Base-by-base conservation (phyloP, 2,329 filamentous ascomycete genomes). In the Blastomyces gilchristii region DNA sequence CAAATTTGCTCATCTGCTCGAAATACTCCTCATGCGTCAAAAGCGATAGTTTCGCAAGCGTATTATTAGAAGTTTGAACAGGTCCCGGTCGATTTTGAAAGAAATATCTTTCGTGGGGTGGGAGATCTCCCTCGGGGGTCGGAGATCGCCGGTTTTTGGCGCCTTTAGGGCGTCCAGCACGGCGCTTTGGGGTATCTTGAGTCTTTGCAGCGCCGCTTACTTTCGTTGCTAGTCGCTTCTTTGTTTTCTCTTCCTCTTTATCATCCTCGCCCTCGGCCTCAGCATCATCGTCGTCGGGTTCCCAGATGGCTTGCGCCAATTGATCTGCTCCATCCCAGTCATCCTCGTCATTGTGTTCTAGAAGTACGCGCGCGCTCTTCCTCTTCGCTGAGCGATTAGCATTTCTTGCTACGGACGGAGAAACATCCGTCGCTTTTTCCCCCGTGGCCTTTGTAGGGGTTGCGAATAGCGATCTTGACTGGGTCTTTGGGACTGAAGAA, bases 1-100 rank as follows among this genome's bases (percentile, higher is more conserved):
- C 72, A 67, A 86, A 85, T 45, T 82, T 79, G 37, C 84, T 82
- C 39, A 90, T 79, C 39, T 88, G 77, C 54, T 84, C 81, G 69
- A 96, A 96, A 75, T 94, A 99, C 72, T 97, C 91, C 63, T 97
- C 92, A 71, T 97, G 92, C 1, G 89, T 91, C 63, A 97, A 85
- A 12, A 96, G 80, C 3, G 85, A 80, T 43, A 95, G 79, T 4
- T 87, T 86, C 0, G 87, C 82, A 5, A 97, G 80, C 0, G 86
- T 96, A 67, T 94, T 94, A 72, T 90, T 88, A 1, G 92, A 97
- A 0, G 93, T 96, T 75, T 92, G 92, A 54, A 85, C 81, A 3
- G 86, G 83, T 1, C 90, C 91, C 0, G 90, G 86, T 58, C 90
- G 87, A 72, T 96, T 97, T 71, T 97, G 90, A 71, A 88, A 90